Evolutionary conservation across 208 protist species (phyloP), one percentile per base, ranked within the genome.

Genomic region (Blechomonas ayalai): DNA sequence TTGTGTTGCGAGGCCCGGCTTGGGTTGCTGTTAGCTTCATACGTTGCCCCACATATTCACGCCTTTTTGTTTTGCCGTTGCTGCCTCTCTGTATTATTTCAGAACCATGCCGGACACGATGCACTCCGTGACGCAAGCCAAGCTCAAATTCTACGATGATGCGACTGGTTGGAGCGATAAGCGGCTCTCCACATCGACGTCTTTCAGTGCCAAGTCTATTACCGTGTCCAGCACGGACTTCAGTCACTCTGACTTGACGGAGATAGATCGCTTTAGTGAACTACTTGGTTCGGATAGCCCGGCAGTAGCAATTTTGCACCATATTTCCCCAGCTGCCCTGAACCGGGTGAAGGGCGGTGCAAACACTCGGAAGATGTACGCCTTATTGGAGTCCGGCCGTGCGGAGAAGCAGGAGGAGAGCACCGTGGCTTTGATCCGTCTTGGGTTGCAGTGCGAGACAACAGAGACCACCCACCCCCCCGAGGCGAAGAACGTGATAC

Each of bases 61-160:
- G n/a, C n/a, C n/a, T n/a, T n/a, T n/a, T n/a, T n/a, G n/a, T n/a
- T n/a, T n/a, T n/a, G n/a, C n/a, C n/a, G n/a, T n/a, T n/a, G n/a
- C n/a, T n/a, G n/a, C n/a, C n/a, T n/a, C n/a, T n/a, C n/a, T n/a
- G n/a, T n/a, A n/a, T n/a, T n/a, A n/a, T n/a, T n/a, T n/a, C n/a
- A n/a, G n/a, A n/a, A n/a, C n/a, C n/a, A n/a, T n/a, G n/a, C 3
- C 8, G 49, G 15, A 25, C 44, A 48, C 12, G 23, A 59, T 52
- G 63, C 36, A 53, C 39, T 29, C 42, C 8, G 53, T 48, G 9
- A 38, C 54, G 4, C 29, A 53, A 42, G 59, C 74, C 0, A 84
- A 78, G 61, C 44, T 91, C 12, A 80, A 82, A 49, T 76, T 85
- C 49, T 87, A 61, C 35, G 82, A 87, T 25, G 82, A 87, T 23